A percentile compares a stretch with the other conserved stretches of the same genome.
phyloP scores from a whole-genome alignment of 2,329 filamentous ascomycete species.

The Venturia pyrina region DNA sequence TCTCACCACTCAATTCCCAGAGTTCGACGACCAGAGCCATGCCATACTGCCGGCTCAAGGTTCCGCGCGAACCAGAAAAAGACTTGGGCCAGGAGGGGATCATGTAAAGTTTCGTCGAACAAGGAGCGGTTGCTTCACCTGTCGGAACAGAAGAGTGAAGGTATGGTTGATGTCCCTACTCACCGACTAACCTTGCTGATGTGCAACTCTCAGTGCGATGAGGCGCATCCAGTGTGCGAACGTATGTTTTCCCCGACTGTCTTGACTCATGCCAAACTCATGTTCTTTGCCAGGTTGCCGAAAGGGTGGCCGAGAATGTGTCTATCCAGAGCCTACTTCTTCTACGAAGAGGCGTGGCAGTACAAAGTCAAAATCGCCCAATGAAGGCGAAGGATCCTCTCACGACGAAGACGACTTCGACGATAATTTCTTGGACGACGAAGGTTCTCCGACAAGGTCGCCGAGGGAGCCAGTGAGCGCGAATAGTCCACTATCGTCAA shows the following conservation, averaged over 20 bases:
- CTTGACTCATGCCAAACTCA: constrained; percentile 16
- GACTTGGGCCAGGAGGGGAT: constrained; percentile 36
- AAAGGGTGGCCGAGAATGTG: constrained; percentile 83
- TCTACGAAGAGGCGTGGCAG: constrained; percentile 38
- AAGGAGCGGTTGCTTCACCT: constrained; percentile 88
- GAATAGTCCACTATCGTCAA: constrained; percentile 10
- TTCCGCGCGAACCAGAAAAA: constrained; percentile 19
- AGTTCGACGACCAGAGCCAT: constrained; percentile 26
- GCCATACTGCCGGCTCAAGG: constrained; percentile 18
- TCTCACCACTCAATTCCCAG: constrained; percentile 11
- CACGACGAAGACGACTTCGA: constrained; percentile 39
- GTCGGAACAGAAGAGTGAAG: constrained; percentile 78
- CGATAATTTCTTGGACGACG: constrained; percentile 33
- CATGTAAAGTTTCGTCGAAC: constrained; percentile 89
- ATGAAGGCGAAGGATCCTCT: constrained; percentile 39
- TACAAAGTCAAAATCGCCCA: constrained; percentile 34
- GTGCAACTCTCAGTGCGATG: constrained; percentile 61
- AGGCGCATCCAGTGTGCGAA: constrained; percentile 78
- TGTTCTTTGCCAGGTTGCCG: constrained; percentile 54
- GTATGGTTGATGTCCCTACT: constrained; percentile 24
- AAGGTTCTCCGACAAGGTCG: constrained; percentile 18
- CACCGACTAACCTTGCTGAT: constrained; percentile 14
- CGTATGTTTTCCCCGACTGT: constrained; percentile 32
- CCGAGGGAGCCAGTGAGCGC: constrained; percentile 5
- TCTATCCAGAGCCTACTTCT: constrained; percentile 66